These are phyloP conservation scores for Sophora flavescens DNA, from an alignment of 306 rosid genomes.

Conservation along the genomic window DNA sequence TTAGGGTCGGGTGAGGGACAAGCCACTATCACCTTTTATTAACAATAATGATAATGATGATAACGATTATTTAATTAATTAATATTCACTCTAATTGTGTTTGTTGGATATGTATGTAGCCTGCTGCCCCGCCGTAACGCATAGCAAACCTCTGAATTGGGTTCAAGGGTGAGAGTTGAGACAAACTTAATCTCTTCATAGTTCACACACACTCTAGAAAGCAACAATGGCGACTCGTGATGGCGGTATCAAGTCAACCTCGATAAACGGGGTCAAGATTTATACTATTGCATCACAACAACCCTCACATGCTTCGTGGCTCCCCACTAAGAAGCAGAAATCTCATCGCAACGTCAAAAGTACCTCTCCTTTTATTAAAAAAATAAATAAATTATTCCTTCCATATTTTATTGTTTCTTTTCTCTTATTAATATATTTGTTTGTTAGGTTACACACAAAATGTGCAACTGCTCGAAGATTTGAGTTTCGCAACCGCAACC, in stretches of 20 bases:
- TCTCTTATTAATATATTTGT: conserved; percentile 13
- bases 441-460: conserved; percentile 71
- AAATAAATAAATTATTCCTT: not conserved
- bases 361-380: conserved; percentile 4
- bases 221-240: conserved; percentile 70
- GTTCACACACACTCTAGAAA: not conserved
- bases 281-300: conserved; percentile 82
- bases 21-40: too few species aligned
- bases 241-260: conserved; percentile 75
- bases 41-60: too few species aligned
- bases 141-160: too few species aligned
- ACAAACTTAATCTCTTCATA: not conserved
- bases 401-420: not conserved
- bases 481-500: conserved; percentile 84
- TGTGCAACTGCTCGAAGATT: conserved; percentile 76
- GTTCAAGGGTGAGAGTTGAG: not conserved
- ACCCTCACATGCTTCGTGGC: conserved; percentile 82
- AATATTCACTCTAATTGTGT: too few species aligned
- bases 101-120: too few species aligned
- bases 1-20: too few species aligned
- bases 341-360: conserved; percentile 73
- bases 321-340: conserved; percentile 66
- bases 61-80: too few species aligned
- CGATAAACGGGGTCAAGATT: conserved; percentile 77
- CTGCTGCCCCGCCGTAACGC: too few species aligned